Base-by-base conservation (phyloP, 805 yeast species). In the Candida maesae region DNA sequence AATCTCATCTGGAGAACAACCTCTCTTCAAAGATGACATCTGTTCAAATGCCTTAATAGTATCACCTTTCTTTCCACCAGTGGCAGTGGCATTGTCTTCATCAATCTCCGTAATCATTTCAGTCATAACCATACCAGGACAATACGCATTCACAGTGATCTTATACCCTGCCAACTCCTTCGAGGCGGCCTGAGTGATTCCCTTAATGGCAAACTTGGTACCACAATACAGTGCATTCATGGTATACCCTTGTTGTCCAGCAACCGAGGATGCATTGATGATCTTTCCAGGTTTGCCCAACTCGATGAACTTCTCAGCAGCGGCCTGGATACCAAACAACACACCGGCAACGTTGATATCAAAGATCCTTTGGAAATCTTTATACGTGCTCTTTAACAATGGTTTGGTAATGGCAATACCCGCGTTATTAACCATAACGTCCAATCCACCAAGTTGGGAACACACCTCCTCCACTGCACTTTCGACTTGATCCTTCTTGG, bases 71-170 rank as follows among this genome's bases (percentile, higher is more conserved):
- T 55, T 49, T 29, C 49, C 53, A 26, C 64, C 59, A 30, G 50
- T 39, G 17, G 48, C 17, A 34, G 43, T 50, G 26, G 52, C 45
- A 38, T 56, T 33, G 39, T 48, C 39, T n/a, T 42, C 39, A 44
- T 58, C 63, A 33, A 59, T 53, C 27, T 49, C 41, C 33, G 58
- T 61, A 55, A 60, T 52, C 59, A 67, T 56, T 39, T 64, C 62
- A 2, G 71, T 66, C 18, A 55, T 45, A n/a, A 65, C 66, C 39
- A 60, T 59, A 24, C 69, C 71, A 14, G 70, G 71, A 42, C 63
- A 61, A 42, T 65, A 60, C 3, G 60, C 51, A 45, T 67, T 67
- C 14, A 66, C 64, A 14, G 66, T 59, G 36, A 67, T 62, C 29
- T 62, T 58, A 19, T 60, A 38, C 6, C 52, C 38, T 0, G 68